A percentile compares a stretch with the other conserved stretches of the same genome.
phyloP scores from a whole-genome alignment of 1,139 yeast species.

The Blastobotrys proliferans region DNA sequence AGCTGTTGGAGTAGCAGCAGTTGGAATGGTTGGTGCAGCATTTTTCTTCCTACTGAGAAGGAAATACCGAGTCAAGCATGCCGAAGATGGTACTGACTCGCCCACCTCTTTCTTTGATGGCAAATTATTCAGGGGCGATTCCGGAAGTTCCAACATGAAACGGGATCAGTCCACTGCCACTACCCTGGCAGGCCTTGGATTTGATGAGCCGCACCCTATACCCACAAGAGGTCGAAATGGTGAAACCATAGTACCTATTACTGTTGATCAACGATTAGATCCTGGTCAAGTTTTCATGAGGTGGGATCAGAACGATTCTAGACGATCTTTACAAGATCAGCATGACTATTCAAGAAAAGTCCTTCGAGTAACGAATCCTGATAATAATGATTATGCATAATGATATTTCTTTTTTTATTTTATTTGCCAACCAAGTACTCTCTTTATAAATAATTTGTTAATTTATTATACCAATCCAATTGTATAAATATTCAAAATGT shows the following conservation, averaged over 20 bases:
- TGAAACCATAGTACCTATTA: constrained; percentile 39
- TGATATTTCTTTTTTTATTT: neutral
- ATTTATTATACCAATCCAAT: no score
- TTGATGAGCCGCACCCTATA: constrained; percentile 25
- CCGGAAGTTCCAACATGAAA: constrained; percentile 12
- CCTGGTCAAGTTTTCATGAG: constrained; percentile 58
- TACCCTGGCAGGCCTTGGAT: constrained; percentile 24
- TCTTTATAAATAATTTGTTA: no score
- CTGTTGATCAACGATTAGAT: constrained; percentile 63
- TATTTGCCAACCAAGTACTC: no score
- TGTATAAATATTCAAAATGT: no score
- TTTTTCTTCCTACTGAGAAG: constrained; percentile 28
- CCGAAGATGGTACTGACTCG: constrained; percentile 16
- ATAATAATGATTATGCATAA: neutral
- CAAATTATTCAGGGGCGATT: constrained; percentile 12
- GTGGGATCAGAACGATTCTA: constrained; percentile 51
- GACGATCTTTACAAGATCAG: constrained; percentile 66
- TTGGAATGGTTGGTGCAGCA: constrained; percentile 39
- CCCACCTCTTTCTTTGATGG: constrained; percentile 13
- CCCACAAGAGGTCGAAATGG: constrained; percentile 6
- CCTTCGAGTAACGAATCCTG: constrained; percentile 65
- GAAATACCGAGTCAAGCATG: constrained; percentile 21
- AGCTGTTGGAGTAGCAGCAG: constrained; percentile 56
- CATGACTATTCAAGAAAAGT: constrained; percentile 69
- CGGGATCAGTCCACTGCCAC: constrained; percentile 27